Evolutionary conservation across 805 yeast genomes (phyloP), one percentile per base, ranked within the genome.

Genomic region (Priceomyces castillae): DNA sequence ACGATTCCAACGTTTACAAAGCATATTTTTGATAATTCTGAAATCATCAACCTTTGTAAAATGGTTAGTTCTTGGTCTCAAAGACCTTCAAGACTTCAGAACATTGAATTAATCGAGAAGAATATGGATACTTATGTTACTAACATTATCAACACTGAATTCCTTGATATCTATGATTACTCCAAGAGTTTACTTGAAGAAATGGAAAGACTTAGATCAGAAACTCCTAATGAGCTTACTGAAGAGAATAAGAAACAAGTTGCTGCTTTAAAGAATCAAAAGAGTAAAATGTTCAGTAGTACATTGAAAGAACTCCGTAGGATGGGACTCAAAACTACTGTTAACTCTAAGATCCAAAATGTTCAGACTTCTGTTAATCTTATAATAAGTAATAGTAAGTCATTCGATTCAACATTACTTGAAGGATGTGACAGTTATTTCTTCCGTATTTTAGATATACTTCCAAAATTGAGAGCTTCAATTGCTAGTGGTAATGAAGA

Each of bases 231-330:
- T 1, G 75, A 68, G 2, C 69, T 74, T 50, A 83, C 77, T 3
- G 88, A 90, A 42, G 95, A 86, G 30, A 82, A 80, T 50, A 89
- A 90, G 65, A 85, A 85, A 58, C 22, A 53, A 1, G 57, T 69
- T 1, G 82, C 90, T 1, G 74, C 88, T 5, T 70, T 94, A 62
- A 86, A 84, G 56, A 75, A 83, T n/a, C 92, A 88, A 55, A 94
- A 94, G 64, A 73, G 82, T 46, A 85, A 84, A 50, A 63, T 90
- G 5, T 67, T 95, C 42, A 85, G 94, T 64, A 88, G 83, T 44
- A 77, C 90, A 0, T 64, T 94, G 46, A 81, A 81, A 48, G 94
- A 87, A 50, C 66, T 92, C 42, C 78, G 81, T 57, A 68, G 81
- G 45, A 79, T 87, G 57, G 99, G 99, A 1, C 63, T 94, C 50